These are phyloP conservation scores for Lotmaria passim DNA, from an alignment of 208 protist genomes.

Conservation along the genomic window DNA sequence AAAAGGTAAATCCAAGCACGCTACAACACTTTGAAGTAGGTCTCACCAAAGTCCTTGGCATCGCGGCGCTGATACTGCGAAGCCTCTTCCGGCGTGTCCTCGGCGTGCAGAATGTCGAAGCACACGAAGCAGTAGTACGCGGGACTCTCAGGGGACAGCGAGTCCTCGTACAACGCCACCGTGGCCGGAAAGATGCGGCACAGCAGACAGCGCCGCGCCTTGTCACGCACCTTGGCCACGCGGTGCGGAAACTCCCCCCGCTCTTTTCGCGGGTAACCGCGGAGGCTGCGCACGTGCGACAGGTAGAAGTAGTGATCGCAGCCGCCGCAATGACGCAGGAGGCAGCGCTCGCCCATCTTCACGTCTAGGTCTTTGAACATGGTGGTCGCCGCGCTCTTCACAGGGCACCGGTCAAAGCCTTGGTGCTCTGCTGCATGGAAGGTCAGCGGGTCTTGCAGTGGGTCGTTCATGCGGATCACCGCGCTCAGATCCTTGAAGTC, in stretches of 20 bases:
- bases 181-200: conserved; percentile 73
- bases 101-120: conserved; percentile 67
- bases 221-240: conserved; percentile 40
- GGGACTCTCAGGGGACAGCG: conserved; percentile 46
- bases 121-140: conserved; percentile 74
- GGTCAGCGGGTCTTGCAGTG: conserved; percentile 19
- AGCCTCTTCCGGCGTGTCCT: conserved; percentile 53
- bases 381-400: conserved; percentile 63
- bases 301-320: conserved; percentile 87
- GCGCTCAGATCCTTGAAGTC: conserved; percentile 67
- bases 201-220: conserved; percentile 56
- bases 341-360: conserved; percentile 66
- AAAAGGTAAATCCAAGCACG: too few species aligned
- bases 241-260: conserved; percentile 65
- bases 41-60: conserved; percentile 33
- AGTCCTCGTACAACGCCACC: conserved; percentile 66
- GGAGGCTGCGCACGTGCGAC: conserved; percentile 44
- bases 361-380: conserved; percentile 74
- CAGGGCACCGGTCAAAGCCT: conserved; percentile 66
- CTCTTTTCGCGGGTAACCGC: conserved; percentile 36
- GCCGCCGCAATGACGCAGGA: conserved; percentile 65
- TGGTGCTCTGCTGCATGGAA: conserved; percentile 23
- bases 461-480: conserved; percentile 54
- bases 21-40: conserved; percentile 44
- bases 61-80: conserved; percentile 44